Conservation (phyloP, 108 stramenopile species). For the Cyclotella atomus region DNA sequence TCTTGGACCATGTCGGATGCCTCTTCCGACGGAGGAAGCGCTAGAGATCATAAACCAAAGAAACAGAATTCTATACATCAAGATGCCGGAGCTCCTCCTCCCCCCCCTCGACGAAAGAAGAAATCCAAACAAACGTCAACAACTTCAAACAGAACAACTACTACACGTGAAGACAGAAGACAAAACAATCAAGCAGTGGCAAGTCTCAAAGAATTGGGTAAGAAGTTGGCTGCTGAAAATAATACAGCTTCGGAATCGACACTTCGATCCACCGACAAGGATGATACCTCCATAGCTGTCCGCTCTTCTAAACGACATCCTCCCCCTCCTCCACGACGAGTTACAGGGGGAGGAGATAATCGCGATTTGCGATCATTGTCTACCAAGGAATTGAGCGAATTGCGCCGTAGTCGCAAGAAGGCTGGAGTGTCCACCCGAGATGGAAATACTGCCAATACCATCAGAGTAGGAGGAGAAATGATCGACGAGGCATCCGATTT, state of each 20-base stretch:
- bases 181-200: too few relatives aligned
- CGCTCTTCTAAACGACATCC: not conserved
- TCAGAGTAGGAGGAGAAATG: not conserved
- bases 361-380: conserved; percentile 27
- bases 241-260: not conserved
- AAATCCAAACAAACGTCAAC: not conserved
- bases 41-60: not conserved
- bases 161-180: too few relatives aligned
- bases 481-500: conserved; percentile 15
- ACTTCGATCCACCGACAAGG: too few relatives aligned
- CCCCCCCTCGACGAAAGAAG: conserved; percentile 9
- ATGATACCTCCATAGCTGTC: too few relatives aligned
- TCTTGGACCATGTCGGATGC: conserved; percentile 31
- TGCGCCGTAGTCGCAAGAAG: conserved; percentile 8
- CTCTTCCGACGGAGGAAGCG: not conserved
- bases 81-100: conserved; percentile 9
- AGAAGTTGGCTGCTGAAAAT: conserved; percentile 20
- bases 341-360: too few relatives aligned
- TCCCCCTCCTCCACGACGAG: conserved; percentile 8
- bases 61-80: not conserved
- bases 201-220: conserved; percentile 33
- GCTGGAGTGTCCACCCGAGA: not conserved
- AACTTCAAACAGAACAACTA: not conserved
- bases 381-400: conserved; percentile 29
- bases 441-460: not conserved